These are phyloP conservation scores for Penstemon eatonii DNA, from an alignment of 257 asterid species.

Conservation along the genomic window DNA sequence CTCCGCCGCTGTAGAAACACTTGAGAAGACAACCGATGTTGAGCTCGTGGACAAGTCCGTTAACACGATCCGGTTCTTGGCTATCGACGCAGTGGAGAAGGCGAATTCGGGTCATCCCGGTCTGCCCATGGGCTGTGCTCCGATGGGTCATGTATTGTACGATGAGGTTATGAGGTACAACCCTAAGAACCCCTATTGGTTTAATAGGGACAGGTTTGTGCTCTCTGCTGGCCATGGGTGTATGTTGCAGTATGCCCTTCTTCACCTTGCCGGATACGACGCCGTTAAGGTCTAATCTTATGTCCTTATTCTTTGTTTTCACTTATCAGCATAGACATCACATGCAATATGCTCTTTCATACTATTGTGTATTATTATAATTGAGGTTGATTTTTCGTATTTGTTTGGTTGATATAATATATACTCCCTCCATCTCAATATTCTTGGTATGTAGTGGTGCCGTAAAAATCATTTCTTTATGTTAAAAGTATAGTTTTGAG, in stretches of 20 bases:
- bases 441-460: too few relatives aligned
- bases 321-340: conserved; percentile 5
- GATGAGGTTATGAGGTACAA: conserved; percentile 93
- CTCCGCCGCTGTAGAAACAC: conserved; percentile 65
- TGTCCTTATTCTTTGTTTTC: not conserved
- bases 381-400: not conserved
- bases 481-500: too few relatives aligned
- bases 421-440: too few relatives aligned
- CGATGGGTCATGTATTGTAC: conserved; percentile 90
- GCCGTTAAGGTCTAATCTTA: conserved; percentile 54
- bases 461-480: too few relatives aligned
- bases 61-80: conserved; percentile 75
- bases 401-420: not conserved
- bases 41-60: conserved; percentile 79
- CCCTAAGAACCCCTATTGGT: conserved; percentile 98
- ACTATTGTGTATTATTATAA: not conserved
- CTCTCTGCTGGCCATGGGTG: conserved; percentile 98
- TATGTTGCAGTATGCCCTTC: conserved; percentile 92
- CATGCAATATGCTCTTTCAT: conserved; percentile 3
- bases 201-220: conserved; percentile 87
- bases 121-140: conserved; percentile 92
- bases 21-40: conserved; percentile 56
- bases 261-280: conserved; percentile 86
- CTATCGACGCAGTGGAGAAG: conserved; percentile 86
- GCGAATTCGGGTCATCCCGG: conserved; percentile 95